phyloP scores from a whole-genome alignment of 129 eudicot species.

The Escallonia rubra region DNA sequence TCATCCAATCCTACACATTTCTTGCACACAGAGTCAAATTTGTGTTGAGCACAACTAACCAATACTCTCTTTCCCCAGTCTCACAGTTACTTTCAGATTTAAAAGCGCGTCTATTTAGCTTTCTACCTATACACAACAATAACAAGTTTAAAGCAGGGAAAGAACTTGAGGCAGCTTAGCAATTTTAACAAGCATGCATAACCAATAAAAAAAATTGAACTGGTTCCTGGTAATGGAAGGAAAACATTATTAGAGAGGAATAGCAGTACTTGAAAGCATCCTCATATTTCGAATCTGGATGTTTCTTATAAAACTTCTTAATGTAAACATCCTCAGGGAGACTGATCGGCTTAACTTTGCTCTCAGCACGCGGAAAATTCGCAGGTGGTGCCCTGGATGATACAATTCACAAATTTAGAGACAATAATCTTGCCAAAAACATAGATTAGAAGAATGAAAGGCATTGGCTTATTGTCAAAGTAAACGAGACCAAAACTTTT shows the following conservation, averaged over 20 bases:
- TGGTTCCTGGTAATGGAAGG: background rate
- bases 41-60: too few species aligned
- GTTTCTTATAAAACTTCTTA: conserved; percentile 62
- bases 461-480: background rate
- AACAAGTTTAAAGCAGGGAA: background rate
- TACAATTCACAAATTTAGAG: background rate
- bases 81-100: background rate
- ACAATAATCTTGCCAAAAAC: background rate
- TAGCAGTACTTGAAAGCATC: conserved; percentile 72
- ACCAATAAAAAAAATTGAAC: background rate
- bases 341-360: conserved; percentile 47
- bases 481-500: background rate
- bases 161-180: background rate
- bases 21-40: too few species aligned
- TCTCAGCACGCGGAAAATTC: conserved; percentile 69
- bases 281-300: conserved; percentile 73
- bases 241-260: conserved; percentile 8
- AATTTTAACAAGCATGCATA: too few species aligned
- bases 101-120: background rate
- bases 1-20: too few species aligned
- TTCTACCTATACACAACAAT: background rate
- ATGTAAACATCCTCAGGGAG: conserved; percentile 77
- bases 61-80: background rate
- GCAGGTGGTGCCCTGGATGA: conserved; percentile 73
- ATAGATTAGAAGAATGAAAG: too few species aligned